Base-by-base conservation (phyloP, 2,329 filamentous ascomycete species). In the Huntiella decipiens region DNA sequence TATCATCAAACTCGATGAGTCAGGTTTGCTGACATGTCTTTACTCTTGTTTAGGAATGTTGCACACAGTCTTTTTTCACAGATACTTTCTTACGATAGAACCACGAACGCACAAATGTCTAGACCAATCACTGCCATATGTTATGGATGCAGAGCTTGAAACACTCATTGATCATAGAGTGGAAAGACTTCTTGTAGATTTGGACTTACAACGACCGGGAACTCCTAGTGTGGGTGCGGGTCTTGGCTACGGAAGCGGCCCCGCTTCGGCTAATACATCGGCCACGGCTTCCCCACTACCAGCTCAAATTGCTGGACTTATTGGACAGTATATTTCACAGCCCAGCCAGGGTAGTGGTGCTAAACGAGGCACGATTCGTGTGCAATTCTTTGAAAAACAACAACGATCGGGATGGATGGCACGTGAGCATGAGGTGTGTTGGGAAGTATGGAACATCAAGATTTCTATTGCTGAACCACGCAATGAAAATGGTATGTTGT, bases 51-150 rank as follows among this genome's bases (percentile, higher is more conserved):
- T 56, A 93, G 88, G 82, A 52, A 82, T 95, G 60, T 73, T 96
- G 43, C 87, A 95, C 62, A 92, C 87, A 43, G 95, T 96, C 61
- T 98, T 96, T 75, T 96, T 96, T 72, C 87, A 95, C 66, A 82
- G 91, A 57, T 93, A 88, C 73, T 95, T 96, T 68, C 85, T 85
- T 48, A 79, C 84, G 49, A 73, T 95, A 54, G 68, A 74, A 37
- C 88, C 91, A 4, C 74, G 76, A 52, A 86, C 84, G 52, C 79
- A 85, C 64, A 87, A 95, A 58, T 77, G 95, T 52, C 78, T 95
- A 53, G 87, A 93, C 62, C 73, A 94, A 51, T 87, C 85, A 32
- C 74, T 96, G 22, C 87, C 91, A 44, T 82, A 83, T 56, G 82
- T 96, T 57, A 77, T 86, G 59, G 85, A 95, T 58, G 79, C 81